Evolutionary conservation across 192 early-diverging fungal genomes (phyloP), one percentile per base, ranked within the genome.

Genomic region (Allomyces macrogynus): DNA sequence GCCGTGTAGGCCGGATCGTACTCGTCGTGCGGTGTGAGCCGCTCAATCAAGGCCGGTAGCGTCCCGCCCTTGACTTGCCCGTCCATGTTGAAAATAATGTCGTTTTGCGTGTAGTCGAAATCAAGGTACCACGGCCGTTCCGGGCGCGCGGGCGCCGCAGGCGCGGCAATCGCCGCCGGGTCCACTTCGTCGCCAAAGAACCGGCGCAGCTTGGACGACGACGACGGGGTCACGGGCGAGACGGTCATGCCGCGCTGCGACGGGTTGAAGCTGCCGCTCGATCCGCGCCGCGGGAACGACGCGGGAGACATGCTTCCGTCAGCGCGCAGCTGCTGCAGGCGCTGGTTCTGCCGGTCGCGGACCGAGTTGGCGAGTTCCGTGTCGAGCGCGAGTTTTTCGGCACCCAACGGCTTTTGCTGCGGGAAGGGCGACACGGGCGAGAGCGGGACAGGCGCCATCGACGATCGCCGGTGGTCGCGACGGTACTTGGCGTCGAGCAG

Each of bases 11-110:
- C 14, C 69, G 22, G 23, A 49, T 61, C 72, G 43, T 4, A 62
- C 12, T 68, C 66, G 65, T 87, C 85, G 66, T 91, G 88, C 49
- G 80, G 49, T 0, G 89, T 91, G 57, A 91, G 66, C 20, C 82
- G 76, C 69, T 87, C 86, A 18, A 91, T 77, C 44, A 91, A 70
- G 8, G 83, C 84, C 32, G 79, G 73, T 26, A 91, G 67, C 10
- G 80, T 86, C 10, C 78, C 87, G 22, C 87, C 87, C 63, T 82
- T 87, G 49, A 91, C 77, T 60, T 82, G 76, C 57, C 86, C 86
- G 23, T 90, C 85, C 27, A 72, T 69, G 67, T 78, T 86, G 68
- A 87, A 73, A 44, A 80, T 72, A 20, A 87, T 65, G 11, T 87
- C 86, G 14, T 77, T 71, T 24, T 66, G 67, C 11, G 67, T 57